Percentiles rank a stretch among this genome's conserved stretches.
Conservation (phyloP, 2,329 filamentous ascomycete genomes). For the Colletotrichum magnum region DNA sequence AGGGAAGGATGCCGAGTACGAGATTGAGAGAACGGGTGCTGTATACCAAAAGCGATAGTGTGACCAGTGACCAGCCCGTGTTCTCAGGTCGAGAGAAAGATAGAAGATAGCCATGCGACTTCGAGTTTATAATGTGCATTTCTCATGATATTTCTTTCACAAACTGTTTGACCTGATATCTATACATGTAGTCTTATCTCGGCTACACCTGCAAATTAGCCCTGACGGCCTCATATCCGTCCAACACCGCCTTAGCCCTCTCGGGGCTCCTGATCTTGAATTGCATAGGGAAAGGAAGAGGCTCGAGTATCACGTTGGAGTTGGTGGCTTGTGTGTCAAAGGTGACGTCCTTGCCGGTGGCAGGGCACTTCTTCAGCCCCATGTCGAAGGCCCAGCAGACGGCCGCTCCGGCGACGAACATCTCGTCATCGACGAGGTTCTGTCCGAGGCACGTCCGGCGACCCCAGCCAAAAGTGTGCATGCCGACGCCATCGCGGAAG, state of each 20-base stretch:
- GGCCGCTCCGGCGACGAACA: constrained; percentile 63
- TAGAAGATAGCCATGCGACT: no score
- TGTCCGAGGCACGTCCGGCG: constrained; percentile 74
- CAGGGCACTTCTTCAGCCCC: constrained; percentile 54
- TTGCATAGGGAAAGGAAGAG: constrained; percentile 60
- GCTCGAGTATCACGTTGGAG: constrained; percentile 67
- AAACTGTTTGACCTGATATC: no score
- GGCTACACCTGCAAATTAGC: constrained; percentile 48
- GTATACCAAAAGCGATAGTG: constrained; percentile 53
- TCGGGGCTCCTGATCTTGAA: constrained; percentile 58
- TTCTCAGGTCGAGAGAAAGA: no score
- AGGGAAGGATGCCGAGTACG: constrained; percentile 60
- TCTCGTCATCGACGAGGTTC: constrained; percentile 73
- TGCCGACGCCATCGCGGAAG: constrained; percentile 69
- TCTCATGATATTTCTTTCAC: no score
- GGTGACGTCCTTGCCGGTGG: constrained; percentile 57
- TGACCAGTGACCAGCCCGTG: background rate
- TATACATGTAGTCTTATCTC: no score
- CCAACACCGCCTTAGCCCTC: constrained; percentile 54
- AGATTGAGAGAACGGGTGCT: constrained; percentile 62
- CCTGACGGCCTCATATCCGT: constrained; percentile 52
- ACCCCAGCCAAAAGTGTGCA: constrained; percentile 77
- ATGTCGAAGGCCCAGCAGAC: constrained; percentile 66
- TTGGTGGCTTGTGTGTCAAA: constrained; percentile 66
- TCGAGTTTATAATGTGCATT: no score